phyloP scores from a whole-genome alignment of 352 stramenopile genomes.

The Phytophthora pisi region DNA sequence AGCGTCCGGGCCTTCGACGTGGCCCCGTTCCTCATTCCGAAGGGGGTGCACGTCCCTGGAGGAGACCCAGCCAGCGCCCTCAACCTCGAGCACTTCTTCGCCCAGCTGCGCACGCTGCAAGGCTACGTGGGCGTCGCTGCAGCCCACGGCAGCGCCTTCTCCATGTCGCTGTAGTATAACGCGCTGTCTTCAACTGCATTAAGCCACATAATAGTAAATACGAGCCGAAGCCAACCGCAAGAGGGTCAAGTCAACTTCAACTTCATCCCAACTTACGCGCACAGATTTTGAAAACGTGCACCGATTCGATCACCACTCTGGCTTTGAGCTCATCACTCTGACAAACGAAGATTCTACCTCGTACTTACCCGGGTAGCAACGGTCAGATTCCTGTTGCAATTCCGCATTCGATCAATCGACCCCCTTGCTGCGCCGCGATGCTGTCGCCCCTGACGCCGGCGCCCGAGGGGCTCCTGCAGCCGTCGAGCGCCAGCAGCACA shows the following conservation, averaged over 20 bases:
- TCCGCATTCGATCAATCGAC: not conserved
- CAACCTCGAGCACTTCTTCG: conserved; percentile 66
- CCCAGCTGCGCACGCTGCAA: conserved; percentile 60
- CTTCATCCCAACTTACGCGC: not conserved
- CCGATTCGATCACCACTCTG: no score
- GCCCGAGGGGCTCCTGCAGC: conserved; percentile 23
- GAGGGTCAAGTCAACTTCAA: conserved; percentile 6
- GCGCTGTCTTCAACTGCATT: no score
- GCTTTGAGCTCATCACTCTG: no score
- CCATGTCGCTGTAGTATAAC: conserved; percentile 32
- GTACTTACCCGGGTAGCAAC: conserved; percentile 12
- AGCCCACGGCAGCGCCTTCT: conserved; percentile 46
- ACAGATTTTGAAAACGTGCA: no score
- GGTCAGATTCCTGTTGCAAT: conserved; percentile 3
- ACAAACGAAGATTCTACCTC: not conserved
- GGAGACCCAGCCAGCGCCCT: conserved; percentile 15
- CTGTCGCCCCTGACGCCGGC: conserved; percentile 28
- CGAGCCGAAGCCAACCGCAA: conserved; percentile 3
- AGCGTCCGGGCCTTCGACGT: conserved; percentile 46
- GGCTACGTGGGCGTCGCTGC: conserved; percentile 45
- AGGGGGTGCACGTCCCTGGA: conserved; percentile 45
- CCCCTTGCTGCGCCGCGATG: conserved; percentile 11
- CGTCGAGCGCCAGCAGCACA: conserved; percentile 20
- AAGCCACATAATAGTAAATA: no score
- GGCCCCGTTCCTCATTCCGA: conserved; percentile 45